phyloP scores from a whole-genome alignment of 768 basidiomycete genomes.

The Baorangia bicolor region DNA sequence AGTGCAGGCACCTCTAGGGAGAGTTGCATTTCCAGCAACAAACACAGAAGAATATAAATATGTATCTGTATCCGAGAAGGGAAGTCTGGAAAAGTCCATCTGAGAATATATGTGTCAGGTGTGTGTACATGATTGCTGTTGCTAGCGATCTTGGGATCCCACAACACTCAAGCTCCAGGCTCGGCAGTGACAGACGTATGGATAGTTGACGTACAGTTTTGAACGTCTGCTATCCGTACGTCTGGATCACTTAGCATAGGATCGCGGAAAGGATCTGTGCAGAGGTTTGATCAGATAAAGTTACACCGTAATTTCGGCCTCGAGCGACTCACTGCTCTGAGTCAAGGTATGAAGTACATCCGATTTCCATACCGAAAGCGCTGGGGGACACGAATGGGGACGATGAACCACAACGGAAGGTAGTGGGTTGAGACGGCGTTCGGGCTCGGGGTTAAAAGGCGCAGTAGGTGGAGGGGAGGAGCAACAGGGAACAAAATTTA shows the following conservation, averaged over 20 bases:
- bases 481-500: not conserved
- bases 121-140: too few species aligned
- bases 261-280: not conserved
- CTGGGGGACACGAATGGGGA: slow-evolving; percentile 5
- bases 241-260: not conserved
- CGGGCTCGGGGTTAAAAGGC: not conserved
- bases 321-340: not conserved
- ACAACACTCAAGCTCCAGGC: not conserved
- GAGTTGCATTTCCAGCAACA: too few species aligned
- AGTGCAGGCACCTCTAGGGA: too few species aligned
- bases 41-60: too few species aligned
- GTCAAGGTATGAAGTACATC: too few species aligned
- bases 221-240: slow-evolving; percentile 2
- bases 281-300: not conserved
- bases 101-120: too few species aligned
- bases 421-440: not conserved
- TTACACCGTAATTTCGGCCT: too few species aligned
- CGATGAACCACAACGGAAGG: not conserved
- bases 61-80: too few species aligned
- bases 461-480: not conserved
- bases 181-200: slow-evolving; percentile 5
- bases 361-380: not conserved
- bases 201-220: not conserved
- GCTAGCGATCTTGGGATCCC: not conserved
- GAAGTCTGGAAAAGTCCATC: too few species aligned